phyloP scores from a whole-genome alignment of 208 protist species.

The Trypanosoma brucei region DNA sequence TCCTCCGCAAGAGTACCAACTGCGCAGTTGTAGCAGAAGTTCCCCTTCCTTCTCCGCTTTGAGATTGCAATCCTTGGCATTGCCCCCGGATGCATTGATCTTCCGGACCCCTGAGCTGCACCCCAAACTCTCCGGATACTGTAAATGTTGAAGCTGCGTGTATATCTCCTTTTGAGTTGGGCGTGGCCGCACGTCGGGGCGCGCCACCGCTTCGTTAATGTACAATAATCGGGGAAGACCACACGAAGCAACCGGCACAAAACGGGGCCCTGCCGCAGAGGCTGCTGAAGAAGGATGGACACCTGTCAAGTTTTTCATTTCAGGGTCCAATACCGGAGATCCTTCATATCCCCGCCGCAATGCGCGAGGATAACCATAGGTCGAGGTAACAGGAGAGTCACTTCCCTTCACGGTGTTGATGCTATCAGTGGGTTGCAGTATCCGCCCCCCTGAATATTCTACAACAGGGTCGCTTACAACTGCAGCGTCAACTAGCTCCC shows the following conservation, averaged over 20 bases:
- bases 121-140: slow-evolving; percentile 18
- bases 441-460: no score
- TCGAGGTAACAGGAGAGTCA: neutral
- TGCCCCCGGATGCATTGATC: no score
- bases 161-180: slow-evolving; percentile 35
- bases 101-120: neutral
- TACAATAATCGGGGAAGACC: slow-evolving; percentile 54
- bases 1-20: slow-evolving; percentile 17
- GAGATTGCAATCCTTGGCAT: neutral
- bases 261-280: neutral
- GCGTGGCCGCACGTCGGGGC: slow-evolving; percentile 29
- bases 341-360: neutral
- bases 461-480: no score
- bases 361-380: slow-evolving; percentile 27
- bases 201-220: slow-evolving; percentile 33
- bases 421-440: no score
- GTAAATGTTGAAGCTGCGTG: slow-evolving; percentile 27
- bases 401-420: neutral
- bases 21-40: slow-evolving; percentile 7
- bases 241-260: slow-evolving; percentile 50
- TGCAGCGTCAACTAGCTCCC: neutral
- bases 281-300: neutral
- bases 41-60: neutral
- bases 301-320: neutral
- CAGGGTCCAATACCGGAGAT: neutral